Base-by-base conservation (phyloP, 352 stramenopile species). In the Pythium aquatile region DNA sequence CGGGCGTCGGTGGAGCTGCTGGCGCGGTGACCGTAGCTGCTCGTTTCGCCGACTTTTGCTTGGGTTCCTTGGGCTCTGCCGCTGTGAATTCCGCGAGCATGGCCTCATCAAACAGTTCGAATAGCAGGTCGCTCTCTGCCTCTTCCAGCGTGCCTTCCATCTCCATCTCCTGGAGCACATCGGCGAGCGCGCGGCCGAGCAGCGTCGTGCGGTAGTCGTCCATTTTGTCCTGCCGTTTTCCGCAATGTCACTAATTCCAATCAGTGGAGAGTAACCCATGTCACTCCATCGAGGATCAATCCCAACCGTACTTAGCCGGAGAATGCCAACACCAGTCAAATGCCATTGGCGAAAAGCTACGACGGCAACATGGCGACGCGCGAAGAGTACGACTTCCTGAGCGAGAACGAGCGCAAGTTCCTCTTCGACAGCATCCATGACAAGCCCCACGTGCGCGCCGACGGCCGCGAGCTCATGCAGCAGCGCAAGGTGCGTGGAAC, bases 331-430 rank as follows among this genome's bases (percentile, higher is more conserved):
- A 65, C 59, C 58, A 56, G 53, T 61, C 61, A 46, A 66, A 26
- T 28, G 29, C 26, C 37, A 29, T 29, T 9, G 30, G 35, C 32
- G 47, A 42, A n/a, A 55, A 37, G 44, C 17, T 6, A 6, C 20
- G 8, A 10, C 7, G 0, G 37, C 26, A 63, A 29, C 44, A 68
- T 68, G 62, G 62, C 62, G 54, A 68, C 61, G 44, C 62, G 62
- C 35, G 62, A 68, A 29, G 62, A 68, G 58, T 73, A 85, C 69
- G 82, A 91, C 71, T 88, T 91, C 60, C 69, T 91, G 58, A 91
- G 81, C 70, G 84, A 88, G 63, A 94, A 88, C 58, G 85, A 94
- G 73, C 85, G 83, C 67, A 68, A 82, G 69, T 94, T 93, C 68
- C 75, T 93, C 55, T 81, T 83, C 65, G 76, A 81, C 28, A 75